Conservation (phyloP, 2,329 filamentous ascomycete genomes). For the Trichoderma gracile region DNA sequence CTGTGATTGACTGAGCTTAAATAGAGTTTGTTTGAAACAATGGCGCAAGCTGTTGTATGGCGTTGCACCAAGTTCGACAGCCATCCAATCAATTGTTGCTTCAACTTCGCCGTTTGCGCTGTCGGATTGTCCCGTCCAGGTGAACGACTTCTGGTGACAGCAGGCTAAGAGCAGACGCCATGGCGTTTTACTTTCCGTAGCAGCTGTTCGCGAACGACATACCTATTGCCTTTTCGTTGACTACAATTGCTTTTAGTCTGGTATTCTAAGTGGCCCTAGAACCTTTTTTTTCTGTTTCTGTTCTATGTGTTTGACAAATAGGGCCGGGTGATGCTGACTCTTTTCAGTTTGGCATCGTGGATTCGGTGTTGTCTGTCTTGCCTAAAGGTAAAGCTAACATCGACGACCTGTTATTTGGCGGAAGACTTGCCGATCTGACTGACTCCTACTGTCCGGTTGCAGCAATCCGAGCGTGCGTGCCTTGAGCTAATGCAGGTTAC, state of each 20-base stretch:
- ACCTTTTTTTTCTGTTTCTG: no score
- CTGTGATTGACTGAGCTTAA: slow-evolving; percentile 18
- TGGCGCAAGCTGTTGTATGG: slow-evolving; percentile 2
- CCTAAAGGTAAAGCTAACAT: neutral
- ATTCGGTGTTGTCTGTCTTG: neutral
- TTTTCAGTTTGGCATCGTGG: neutral
- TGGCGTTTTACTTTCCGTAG: slow-evolving; percentile 23
- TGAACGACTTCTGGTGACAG: neutral
- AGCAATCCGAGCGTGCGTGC: neutral
- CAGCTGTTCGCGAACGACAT: neutral
- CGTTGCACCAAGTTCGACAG: neutral
- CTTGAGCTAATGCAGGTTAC: slow-evolving; percentile 11
- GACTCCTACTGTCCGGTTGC: neutral
- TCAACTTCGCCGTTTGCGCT: neutral
- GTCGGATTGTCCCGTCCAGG: neutral
- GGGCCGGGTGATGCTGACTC: no score
- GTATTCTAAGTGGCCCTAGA: no score
- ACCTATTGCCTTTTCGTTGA: neutral
- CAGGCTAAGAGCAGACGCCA: neutral
- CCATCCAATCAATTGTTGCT: no score
- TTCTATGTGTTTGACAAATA: no score
- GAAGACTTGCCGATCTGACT: neutral
- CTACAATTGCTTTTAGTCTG: neutral
- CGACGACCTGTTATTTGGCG: neutral
- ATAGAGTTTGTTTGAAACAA: slow-evolving; percentile 17